Evolutionary conservation across 2,329 filamentous ascomycete species (phyloP), one percentile per base, ranked within the genome.

Genomic region (Colletotrichum sp.): DNA sequence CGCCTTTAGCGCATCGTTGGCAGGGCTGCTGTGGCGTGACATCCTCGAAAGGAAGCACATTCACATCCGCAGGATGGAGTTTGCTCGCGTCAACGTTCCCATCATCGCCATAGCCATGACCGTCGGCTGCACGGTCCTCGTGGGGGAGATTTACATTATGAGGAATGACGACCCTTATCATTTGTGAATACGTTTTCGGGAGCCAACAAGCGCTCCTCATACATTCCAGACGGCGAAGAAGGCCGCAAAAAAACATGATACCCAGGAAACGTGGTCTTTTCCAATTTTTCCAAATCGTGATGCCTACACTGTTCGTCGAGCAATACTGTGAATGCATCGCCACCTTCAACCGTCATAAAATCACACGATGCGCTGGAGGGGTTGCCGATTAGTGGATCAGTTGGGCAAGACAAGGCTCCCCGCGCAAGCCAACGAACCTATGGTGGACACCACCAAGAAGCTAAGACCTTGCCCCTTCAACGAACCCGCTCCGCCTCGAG

Each of bases 21-120:
- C 94, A 2, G 94, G 93, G 2, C 86, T 95, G 10, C 85, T 95
- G 0, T 95, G 94, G 94, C 88, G 92, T 4, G 93, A 95, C 77
- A 95, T 95, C 21, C 87, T 95, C 1, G 84, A 82, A 0, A 86
- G 93, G 32, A 95, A 95, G 81, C 90, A 94, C 77, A 95, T 95
- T 73, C 88, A 86, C 44, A 92, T 95, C 0, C 84, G 88, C 4
- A 87, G 89, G 1, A 84, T 92, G 5, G 93, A 95, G 28, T 95
- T 95, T 82, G 92, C 92, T 1, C 86, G 92, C 0, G 89, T 93
- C 6, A 95, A 95, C 80, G 81, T 94, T 16, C 93, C 93, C 0
- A 95, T 95, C 60, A 95, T 95, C 78, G 89, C 91, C 1, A 90
- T 94, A 24, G 83, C 92, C 3, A 95, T 94, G 92, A 87, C 88